phyloP scores from a whole-genome alignment of 805 yeast species.

The Metschnikowia matae region DNA sequence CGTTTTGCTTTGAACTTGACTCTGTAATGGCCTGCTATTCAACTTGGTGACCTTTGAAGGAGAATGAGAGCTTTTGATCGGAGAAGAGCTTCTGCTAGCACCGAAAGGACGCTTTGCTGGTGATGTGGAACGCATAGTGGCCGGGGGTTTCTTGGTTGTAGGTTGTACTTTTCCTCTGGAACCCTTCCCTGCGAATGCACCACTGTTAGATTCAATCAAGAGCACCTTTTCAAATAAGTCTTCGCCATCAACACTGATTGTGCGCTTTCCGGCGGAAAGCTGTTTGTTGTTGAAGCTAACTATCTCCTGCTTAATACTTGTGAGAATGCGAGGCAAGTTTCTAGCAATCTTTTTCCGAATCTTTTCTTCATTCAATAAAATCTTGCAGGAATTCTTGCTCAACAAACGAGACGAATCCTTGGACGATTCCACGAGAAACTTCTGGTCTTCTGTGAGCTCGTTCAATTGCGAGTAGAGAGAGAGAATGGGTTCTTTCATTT shows the following conservation, averaged over 20 bases:
- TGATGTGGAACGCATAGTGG: constrained; percentile 2
- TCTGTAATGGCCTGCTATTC: neutral
- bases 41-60: constrained; percentile 11
- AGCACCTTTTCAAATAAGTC: constrained; percentile 40
- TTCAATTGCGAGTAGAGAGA: constrained; percentile 52
- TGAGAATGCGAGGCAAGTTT: constrained; percentile 61
- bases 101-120: constrained; percentile 6
- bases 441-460: constrained; percentile 55
- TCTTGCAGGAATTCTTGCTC: constrained; percentile 71
- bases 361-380: constrained; percentile 76
- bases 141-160: neutral
- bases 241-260: constrained; percentile 43
- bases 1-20: neutral
- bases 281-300: constrained; percentile 42
- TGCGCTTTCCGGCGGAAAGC: constrained; percentile 17
- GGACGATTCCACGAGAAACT: constrained; percentile 60
- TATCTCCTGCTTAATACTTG: constrained; percentile 46
- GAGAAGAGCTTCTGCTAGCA: constrained; percentile 11
- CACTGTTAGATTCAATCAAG: constrained; percentile 25
- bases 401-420: constrained; percentile 77
- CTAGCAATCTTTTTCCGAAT: constrained; percentile 63
- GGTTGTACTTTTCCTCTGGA: constrained; percentile 2
- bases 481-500: constrained; percentile 52
- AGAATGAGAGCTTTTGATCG: constrained; percentile 7
- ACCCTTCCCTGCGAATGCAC: constrained; percentile 5